phyloP scores from a whole-genome alignment of 1,284 basidiomycete genomes.

The Cerrena zonata region DNA sequence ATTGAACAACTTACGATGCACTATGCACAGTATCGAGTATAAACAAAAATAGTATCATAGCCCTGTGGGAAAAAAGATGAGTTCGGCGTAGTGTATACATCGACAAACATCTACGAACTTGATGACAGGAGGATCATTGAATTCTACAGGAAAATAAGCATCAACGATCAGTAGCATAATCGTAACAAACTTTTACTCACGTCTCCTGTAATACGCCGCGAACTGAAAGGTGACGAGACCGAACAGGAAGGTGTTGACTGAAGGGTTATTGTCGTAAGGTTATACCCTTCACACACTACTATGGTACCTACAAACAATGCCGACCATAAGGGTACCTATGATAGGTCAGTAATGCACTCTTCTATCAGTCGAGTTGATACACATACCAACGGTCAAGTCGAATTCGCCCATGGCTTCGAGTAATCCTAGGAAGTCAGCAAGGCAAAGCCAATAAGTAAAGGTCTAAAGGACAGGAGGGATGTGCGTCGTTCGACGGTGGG shows the following conservation, averaged over 20 bases:
- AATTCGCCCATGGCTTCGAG: constrained; percentile 10
- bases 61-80: constrained; percentile 19
- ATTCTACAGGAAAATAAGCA: too few relatives aligned
- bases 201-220: constrained; percentile 34
- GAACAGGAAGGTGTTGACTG: constrained; percentile 49
- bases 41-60: constrained; percentile 37
- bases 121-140: constrained; percentile 39
- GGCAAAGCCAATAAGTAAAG: not conserved
- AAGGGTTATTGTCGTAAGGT: too few relatives aligned
- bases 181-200: too few relatives aligned
- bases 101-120: constrained; percentile 22
- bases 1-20: constrained; percentile 24
- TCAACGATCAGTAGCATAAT: not conserved
- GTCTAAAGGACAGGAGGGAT: not conserved
- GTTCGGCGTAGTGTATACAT: not conserved
- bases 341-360: not conserved
- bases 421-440: not conserved
- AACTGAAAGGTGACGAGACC: constrained; percentile 48
- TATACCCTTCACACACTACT: not conserved
- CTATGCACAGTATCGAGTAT: constrained; percentile 42
- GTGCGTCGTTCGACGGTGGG: not conserved
- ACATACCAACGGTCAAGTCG: constrained; percentile 11
- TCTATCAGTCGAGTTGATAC: not conserved
- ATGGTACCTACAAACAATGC: constrained; percentile 12
- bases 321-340: constrained; percentile 12